Evolutionary conservation across 805 yeast species (phyloP), one percentile per base, ranked within the genome.

Genomic region (Pichia cabralensis): DNA sequence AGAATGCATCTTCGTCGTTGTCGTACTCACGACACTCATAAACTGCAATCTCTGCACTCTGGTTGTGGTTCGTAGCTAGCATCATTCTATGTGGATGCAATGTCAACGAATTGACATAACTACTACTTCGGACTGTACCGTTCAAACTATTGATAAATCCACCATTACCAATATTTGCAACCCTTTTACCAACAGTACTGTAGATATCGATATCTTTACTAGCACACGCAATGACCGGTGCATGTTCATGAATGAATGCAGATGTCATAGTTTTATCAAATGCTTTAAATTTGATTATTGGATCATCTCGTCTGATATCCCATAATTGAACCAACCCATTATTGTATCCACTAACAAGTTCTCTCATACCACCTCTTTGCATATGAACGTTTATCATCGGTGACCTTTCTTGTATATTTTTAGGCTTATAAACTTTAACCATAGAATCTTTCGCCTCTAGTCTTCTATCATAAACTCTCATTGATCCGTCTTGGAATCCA

Each of bases 301-400:
- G 89, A 8, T 74, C 74, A 35, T 73, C 70, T 24, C 64, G 53
- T 40, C 98, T 65, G 21, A 92, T 79, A 58, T 92, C 98, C 97
- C 97, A 92, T 18, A 92, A 54, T 37, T 79, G 81, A 4, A 92
- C 80, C 29, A 67, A 63, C 2, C 98, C 96, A 49, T 83, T 92
- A 0, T 81, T 61, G 8, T 80, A 69, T 0, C 94, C 97, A 43
- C 89, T 76, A 3, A 80, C 80, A 30, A 92, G 66, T 52, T 92
- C 98, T 37, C 98, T 67, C 47, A 75, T 74, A 0, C 98, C 98
- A 25, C 98, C 98, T 48, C 98, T 69, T 62, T 92, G 98, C 94
- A 92, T 80, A 49, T 84, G 95, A 8, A 88, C 76, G 45, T 81
- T 84, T 30, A 76, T 64, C 28, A 89, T 74, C 19, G 46, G 40